phyloP scores from a whole-genome alignment of 2,329 filamentous ascomycete genomes.

The Phaeosphaeriaceae sp. region DNA sequence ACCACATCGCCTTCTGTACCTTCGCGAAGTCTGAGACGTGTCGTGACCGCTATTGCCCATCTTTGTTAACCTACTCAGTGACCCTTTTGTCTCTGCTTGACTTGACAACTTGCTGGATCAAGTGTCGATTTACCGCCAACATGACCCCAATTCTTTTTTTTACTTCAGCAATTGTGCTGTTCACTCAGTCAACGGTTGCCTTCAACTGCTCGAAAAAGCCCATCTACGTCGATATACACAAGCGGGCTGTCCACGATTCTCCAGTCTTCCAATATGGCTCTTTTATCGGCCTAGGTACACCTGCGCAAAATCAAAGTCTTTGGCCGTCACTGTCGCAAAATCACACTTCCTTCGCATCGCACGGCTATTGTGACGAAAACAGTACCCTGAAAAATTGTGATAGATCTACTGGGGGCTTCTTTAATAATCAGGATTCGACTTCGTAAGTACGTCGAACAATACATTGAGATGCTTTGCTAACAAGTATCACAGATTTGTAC shows the following conservation, averaged over 20 bases:
- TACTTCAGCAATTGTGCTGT: conserved; percentile 41
- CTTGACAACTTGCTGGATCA: conserved; percentile 39
- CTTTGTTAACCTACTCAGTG: conserved; percentile 15
- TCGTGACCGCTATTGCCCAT: conserved; percentile 23
- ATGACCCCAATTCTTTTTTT: conserved; percentile 39
- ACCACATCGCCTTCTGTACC: conserved; percentile 31
- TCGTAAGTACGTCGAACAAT: conserved; percentile 30
- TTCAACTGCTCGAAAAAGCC: conserved; percentile 49
- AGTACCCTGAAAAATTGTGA: conserved; percentile 42
- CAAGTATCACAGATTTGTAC: conserved; percentile 26
- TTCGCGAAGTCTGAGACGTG: conserved; percentile 29
- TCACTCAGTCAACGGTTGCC: conserved; percentile 44
- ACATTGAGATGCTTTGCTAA: conserved; percentile 13
- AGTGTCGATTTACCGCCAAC: conserved; percentile 24
- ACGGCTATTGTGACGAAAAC: conserved; percentile 46
- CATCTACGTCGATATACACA: conserved; percentile 55
- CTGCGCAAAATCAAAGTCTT: conserved; percentile 53
- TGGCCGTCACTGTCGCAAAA: conserved; percentile 53
- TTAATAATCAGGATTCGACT: conserved; percentile 35
- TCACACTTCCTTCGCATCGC: conserved; percentile 49
- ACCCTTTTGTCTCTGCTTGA: conserved; percentile 14
- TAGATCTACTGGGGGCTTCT: conserved; percentile 44
- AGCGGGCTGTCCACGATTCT: conserved; percentile 50
- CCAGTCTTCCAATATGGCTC: conserved; percentile 52
- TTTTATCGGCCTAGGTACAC: conserved; percentile 52